Evolutionary conservation across 345 rosid genomes (phyloP).

Genomic region (Eucalyptus marginata): DNA sequence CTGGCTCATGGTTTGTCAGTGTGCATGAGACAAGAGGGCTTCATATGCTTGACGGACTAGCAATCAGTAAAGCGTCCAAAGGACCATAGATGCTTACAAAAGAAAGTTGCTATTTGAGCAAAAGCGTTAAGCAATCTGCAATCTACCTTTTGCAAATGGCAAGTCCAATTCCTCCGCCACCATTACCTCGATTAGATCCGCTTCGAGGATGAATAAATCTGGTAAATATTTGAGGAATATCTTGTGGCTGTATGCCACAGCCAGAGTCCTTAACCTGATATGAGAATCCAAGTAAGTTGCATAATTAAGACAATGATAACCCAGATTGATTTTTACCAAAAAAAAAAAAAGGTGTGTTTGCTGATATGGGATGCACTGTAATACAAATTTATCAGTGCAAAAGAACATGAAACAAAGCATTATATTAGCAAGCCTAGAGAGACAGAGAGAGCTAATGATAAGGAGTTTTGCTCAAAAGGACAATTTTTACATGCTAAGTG

Average conservation of each 20-base stretch:
- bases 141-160: conserved; percentile 83
- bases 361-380: background rate
- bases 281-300: background rate
- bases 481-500: background rate
- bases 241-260: conserved; percentile 72
- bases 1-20: background rate
- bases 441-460: background rate
- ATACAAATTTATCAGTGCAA: background rate
- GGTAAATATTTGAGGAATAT: conserved; percentile 52
- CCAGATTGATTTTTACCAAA: background rate
- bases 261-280: conserved; percentile 84
- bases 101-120: background rate
- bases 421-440: background rate
- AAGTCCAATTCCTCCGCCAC: conserved; percentile 79
- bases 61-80: background rate
- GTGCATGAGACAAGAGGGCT: background rate
- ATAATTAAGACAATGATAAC: background rate
- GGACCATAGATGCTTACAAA: background rate
- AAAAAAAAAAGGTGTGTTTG: background rate
- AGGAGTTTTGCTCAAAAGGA: background rate
- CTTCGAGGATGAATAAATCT: conserved; percentile 48
- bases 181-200: conserved; percentile 31
- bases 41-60: background rate
- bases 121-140: background rate
- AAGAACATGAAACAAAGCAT: background rate